Evolutionary conservation across 1,284 basidiomycete genomes (phyloP).

Genomic region (Ceraceosorus guamensis): DNA sequence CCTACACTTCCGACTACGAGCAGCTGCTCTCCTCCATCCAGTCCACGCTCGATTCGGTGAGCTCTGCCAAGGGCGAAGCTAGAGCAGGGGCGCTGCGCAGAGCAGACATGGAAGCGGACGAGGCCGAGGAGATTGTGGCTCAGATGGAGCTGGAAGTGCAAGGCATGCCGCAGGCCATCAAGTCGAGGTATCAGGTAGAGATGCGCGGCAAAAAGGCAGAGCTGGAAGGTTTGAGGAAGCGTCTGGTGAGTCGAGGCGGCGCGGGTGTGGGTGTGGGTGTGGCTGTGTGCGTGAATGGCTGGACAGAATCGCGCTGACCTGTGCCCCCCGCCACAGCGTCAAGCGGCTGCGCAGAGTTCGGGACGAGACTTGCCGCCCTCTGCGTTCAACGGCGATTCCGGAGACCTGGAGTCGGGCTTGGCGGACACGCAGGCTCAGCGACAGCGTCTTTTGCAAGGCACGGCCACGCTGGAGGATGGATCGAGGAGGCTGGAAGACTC

Average conservation of each 20-base stretch:
- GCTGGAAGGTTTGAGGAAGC: conserved; percentile 28
- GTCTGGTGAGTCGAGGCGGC: conserved; percentile 13
- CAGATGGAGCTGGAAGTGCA: conserved; percentile 99
- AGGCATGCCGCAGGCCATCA: conserved; percentile 67
- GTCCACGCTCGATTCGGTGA: conserved; percentile 21
- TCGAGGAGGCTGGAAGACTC: conserved; percentile 73
- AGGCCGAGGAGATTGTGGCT: conserved; percentile 87
- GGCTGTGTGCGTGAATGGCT: neutral
- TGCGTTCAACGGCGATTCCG: conserved; percentile 8
- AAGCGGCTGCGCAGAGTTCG: neutral
- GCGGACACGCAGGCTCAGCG: conserved; percentile 48
- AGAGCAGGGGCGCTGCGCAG: conserved; percentile 72
- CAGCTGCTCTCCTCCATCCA: conserved; percentile 34
- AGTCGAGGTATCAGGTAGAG: conserved; percentile 29
- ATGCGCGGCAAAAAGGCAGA: conserved; percentile 30
- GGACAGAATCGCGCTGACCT: neutral
- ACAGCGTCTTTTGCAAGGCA: conserved; percentile 46
- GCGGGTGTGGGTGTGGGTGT: no score
- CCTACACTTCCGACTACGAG: conserved; percentile 42
- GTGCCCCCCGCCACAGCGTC: neutral
- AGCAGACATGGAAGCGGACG: conserved; percentile 91
- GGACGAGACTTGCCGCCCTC: neutral
- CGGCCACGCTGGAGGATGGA: conserved; percentile 50
- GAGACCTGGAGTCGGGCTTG: conserved; percentile 21
- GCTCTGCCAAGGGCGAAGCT: conserved; percentile 56